These are phyloP conservation scores for Melampsora americana DNA, from an alignment of 1,284 basidiomycete species.

Conservation along the genomic window DNA sequence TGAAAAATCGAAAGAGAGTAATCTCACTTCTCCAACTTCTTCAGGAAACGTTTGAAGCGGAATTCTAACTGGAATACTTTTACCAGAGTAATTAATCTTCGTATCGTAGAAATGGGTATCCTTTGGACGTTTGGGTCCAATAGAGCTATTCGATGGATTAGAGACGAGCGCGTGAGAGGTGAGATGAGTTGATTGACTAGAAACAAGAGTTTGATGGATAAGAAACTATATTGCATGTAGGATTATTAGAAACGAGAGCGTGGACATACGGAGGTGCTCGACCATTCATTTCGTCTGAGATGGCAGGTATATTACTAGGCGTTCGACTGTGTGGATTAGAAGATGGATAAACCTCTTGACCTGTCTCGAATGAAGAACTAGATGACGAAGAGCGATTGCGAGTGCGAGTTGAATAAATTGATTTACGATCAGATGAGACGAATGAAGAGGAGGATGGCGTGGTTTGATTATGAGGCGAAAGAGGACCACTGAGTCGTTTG, in stretches of 20 bases:
- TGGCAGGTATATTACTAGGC: not conserved
- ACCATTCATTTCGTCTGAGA: too few relatives aligned
- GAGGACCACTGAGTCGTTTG: not conserved
- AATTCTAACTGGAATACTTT: constrained; percentile 74
- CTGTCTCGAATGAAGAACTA: constrained; percentile 18
- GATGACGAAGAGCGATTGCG: not conserved
- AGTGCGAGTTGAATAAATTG: constrained; percentile 13
- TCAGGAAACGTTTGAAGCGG: constrained; percentile 80
- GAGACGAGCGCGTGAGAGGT: not conserved
- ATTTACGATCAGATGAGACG: constrained; percentile 16
- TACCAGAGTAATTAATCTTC: constrained; percentile 64
- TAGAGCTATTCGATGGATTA: not conserved
- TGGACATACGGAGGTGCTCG: too few relatives aligned
- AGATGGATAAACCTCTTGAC: constrained; percentile 6
- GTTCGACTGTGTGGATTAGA: constrained; percentile 3
- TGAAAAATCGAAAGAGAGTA: too few relatives aligned
- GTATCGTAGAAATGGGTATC: constrained; percentile 94
- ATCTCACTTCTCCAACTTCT: constrained; percentile 87
- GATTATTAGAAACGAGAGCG: not conserved
- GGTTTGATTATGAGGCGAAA: constrained; percentile 6
- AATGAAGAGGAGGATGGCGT: constrained; percentile 21
- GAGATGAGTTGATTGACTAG: not conserved
- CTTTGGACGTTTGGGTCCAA: constrained; percentile 58
- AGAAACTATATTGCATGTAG: not conserved
- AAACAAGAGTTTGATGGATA: not conserved